Percentiles rank a stretch among this genome's conserved stretches.
Evolutionary conservation across 106 monocot species (phyloP).

Genomic region (Xerophyta viscosa): DNA sequence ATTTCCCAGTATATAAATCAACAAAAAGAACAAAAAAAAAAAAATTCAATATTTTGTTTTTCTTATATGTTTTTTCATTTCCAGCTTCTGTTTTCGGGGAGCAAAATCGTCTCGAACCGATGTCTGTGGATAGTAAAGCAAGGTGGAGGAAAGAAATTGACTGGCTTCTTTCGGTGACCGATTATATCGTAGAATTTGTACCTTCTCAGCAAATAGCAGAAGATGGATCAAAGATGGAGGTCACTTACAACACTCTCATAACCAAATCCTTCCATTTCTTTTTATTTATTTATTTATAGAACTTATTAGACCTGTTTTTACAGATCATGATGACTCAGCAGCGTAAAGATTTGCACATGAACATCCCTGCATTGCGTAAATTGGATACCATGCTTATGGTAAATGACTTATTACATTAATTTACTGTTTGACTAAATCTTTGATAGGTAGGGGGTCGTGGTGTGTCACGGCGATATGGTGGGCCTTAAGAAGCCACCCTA

Average conservation of each 20-base stretch:
- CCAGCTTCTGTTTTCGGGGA: slow-evolving; percentile 80
- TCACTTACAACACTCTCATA: slow-evolving; percentile 4
- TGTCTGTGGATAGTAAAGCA: slow-evolving; percentile 55
- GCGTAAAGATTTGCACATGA: slow-evolving; percentile 63
- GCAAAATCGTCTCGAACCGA: slow-evolving; percentile 67
- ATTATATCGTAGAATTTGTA: slow-evolving; percentile 78
- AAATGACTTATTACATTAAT: too few relatives aligned
- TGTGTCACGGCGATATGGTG: too few relatives aligned
- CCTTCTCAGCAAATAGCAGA: slow-evolving; percentile 50
- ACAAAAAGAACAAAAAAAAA: too few relatives aligned
- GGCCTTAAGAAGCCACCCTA: too few relatives aligned
- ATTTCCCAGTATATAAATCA: too few relatives aligned
- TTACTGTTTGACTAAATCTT: too few relatives aligned
- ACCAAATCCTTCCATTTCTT: too few relatives aligned
- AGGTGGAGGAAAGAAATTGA: slow-evolving; percentile 76
- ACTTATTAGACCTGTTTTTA: too few relatives aligned
- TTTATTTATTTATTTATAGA: too few relatives aligned
- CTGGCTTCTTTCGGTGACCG: slow-evolving; percentile 84
- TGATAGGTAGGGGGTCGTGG: too few relatives aligned
- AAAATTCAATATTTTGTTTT: too few relatives aligned
- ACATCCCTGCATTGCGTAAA: slow-evolving; percentile 72
- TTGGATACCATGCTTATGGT: slow-evolving; percentile 81
- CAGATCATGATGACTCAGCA: slow-evolving; percentile 82
- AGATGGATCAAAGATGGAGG: slow-evolving; percentile 79
- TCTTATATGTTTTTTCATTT: not conserved